phyloP scores from a whole-genome alignment of 2,329 filamentous ascomycete species.

The Massarina eburnea region DNA sequence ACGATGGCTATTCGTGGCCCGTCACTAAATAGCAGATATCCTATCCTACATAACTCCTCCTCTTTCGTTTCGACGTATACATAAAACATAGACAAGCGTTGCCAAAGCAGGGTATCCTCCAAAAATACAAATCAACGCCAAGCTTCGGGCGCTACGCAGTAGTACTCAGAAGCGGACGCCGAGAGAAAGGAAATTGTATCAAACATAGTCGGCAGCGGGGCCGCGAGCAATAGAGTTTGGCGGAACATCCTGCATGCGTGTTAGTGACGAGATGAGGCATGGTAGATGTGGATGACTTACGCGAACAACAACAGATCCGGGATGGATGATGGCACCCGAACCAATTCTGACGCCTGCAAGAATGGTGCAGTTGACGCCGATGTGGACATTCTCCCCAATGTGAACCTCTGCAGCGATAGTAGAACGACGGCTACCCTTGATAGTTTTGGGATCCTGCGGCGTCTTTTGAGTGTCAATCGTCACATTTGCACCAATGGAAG shows the following conservation, averaged over 20 bases:
- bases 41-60: constrained; percentile 6
- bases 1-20: too few species aligned
- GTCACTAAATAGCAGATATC: too few species aligned
- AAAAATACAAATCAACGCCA: constrained; percentile 11
- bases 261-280: constrained; percentile 13
- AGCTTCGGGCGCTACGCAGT: not conserved
- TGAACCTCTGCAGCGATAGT: constrained; percentile 70
- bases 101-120: constrained; percentile 28
- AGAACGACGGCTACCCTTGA: constrained; percentile 72
- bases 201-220: constrained; percentile 44
- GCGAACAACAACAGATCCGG: constrained; percentile 57
- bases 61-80: not conserved
- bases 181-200: not conserved
- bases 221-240: constrained; percentile 50
- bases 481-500: constrained; percentile 74
- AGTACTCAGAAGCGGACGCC: constrained; percentile 1
- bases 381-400: constrained; percentile 73
- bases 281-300: constrained; percentile 42
- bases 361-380: constrained; percentile 65
- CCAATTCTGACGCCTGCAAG: constrained; percentile 58
- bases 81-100: constrained; percentile 3
- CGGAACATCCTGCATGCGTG: constrained; percentile 46
- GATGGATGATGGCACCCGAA: constrained; percentile 55
- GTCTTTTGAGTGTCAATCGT: constrained; percentile 78
- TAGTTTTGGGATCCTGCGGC: constrained; percentile 70